phyloP scores from a whole-genome alignment of 2,329 filamentous ascomycete species.

The Sarocladium kiliense region DNA sequence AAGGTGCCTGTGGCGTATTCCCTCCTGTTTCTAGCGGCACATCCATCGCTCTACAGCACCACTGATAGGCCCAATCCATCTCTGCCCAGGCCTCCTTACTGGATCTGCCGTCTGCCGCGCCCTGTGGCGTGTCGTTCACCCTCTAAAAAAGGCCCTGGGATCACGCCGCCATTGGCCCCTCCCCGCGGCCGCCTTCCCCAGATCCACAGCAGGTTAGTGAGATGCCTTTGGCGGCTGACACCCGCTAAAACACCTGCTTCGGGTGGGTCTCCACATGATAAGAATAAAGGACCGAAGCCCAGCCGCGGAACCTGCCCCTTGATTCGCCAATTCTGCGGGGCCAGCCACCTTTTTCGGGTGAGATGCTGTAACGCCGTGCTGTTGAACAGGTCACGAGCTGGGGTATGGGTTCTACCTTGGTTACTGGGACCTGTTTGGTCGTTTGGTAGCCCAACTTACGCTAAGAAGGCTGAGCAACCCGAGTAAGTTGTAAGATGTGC shows the following conservation, averaged over 20 bases:
- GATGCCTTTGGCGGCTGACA: neutral
- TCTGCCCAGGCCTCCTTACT: neutral
- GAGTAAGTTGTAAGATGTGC: too few species aligned
- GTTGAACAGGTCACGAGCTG: neutral
- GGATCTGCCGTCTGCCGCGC: neutral
- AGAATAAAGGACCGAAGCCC: conserved; percentile 9
- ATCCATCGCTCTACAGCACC: neutral
- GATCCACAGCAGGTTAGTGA: neutral
- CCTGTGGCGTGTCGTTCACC: too few species aligned
- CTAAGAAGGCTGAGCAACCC: too few species aligned
- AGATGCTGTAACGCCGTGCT: neutral
- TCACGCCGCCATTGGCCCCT: neutral
- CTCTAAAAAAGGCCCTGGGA: neutral
- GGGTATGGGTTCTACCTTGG: neutral
- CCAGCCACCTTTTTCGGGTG: neutral
- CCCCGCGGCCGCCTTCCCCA: neutral
- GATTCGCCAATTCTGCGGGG: conserved; percentile 5
- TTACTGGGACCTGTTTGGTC: neutral
- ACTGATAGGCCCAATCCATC: neutral
- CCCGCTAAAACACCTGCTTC: neutral
- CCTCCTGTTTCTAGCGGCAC: neutral
- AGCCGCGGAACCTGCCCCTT: neutral
- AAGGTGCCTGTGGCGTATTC: neutral
- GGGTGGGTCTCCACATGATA: conserved; percentile 3
- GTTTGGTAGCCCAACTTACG: too few species aligned